Conservation (phyloP, 805 yeast species). For the Hermanozyma aechmeae region DNA sequence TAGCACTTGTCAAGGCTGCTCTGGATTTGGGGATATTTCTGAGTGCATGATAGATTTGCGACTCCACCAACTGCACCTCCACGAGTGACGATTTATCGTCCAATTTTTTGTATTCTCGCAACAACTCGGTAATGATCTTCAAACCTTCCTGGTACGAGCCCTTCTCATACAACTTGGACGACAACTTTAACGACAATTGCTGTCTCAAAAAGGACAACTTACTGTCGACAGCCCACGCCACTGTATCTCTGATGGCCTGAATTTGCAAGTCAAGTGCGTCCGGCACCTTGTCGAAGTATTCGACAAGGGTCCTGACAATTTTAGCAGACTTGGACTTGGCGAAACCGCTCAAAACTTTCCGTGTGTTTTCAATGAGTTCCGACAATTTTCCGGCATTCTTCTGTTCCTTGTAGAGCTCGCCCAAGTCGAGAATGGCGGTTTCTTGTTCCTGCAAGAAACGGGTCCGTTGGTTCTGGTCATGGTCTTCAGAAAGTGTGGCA, state of each 20-base stretch:
- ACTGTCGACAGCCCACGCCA: slow-evolving; percentile 78
- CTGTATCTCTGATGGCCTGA: slow-evolving; percentile 62
- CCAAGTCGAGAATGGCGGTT: slow-evolving; percentile 64
- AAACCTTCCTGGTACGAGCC: slow-evolving; percentile 61
- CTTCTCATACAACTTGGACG: slow-evolving; percentile 64
- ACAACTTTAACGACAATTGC: slow-evolving; percentile 73
- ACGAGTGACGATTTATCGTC: slow-evolving; percentile 94
- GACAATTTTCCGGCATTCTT: slow-evolving; percentile 43
- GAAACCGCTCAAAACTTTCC: slow-evolving; percentile 61
- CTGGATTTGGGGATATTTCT: slow-evolving; percentile 85
- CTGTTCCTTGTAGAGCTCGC: slow-evolving; percentile 51
- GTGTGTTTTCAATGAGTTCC: slow-evolving; percentile 56
- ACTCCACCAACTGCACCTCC: slow-evolving; percentile 88
- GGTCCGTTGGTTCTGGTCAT: slow-evolving; percentile 14
- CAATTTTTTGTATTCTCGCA: slow-evolving; percentile 81
- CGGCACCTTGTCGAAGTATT: slow-evolving; percentile 58
- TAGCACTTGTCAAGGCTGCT: slow-evolving; percentile 88
- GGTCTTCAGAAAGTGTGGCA: slow-evolving; percentile 7
- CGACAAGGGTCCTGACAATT: slow-evolving; percentile 74
- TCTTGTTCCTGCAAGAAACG: slow-evolving; percentile 41
- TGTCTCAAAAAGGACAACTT: slow-evolving; percentile 87
- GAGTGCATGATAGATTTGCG: slow-evolving; percentile 82
- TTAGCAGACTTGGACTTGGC: slow-evolving; percentile 96
- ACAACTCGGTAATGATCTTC: slow-evolving; percentile 57
- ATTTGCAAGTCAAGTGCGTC: slow-evolving; percentile 63